Base-by-base conservation (phyloP, 495 filamentous ascomycete species). In the Hyaloscypha hepaticicola region DNA sequence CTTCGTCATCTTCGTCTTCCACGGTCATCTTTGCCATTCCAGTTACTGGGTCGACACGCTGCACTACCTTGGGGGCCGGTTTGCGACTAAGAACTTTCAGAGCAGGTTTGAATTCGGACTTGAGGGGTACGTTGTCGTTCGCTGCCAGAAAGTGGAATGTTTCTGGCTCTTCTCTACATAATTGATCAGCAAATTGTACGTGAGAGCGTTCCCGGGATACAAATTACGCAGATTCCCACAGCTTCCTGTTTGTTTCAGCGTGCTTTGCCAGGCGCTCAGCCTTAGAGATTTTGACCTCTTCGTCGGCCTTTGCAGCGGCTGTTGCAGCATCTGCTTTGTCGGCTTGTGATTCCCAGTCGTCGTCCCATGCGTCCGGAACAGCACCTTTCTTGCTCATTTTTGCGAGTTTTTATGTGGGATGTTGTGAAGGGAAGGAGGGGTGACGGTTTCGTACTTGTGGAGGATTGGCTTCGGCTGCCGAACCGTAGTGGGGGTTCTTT, bases 141-240 rank as follows among this genome's bases (percentile, higher is more conserved):
- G 88, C 75, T 66, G 90, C 85, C 11, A 94, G 79, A 75, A 88
- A 94, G 74, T 91, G 87, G 68, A 87, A 85, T 52, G 84, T 86
- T 65, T 90, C 84, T 22, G 84, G 82, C 22, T 83, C 73, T 72
- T 88, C 85, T 51, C 80, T 88, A 73, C 3, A 75, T 38, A 76
- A 75, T 25, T 76, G 5, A 52, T 61, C 38, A 70, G 58, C 21
- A 26, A 41, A 45, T 60, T 41, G n/a, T 26, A 12, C 26, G n/a
- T 48, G 45, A 22, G 14, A 58, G 33, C 29, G 38, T 29, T 50
- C 22, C 28, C 25, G 5, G 50, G 25, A 16, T 56, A 33, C 49
- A 50, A 80, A 86, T 62, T 87, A 95, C 88, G 93, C 93, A 75
- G 91, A 86, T 62, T 93, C 85, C 93, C 93, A 97, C 58, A 97